phyloP scores from a whole-genome alignment of 2,329 filamentous ascomycete genomes.

The Biscogniauxia sp. region DNA sequence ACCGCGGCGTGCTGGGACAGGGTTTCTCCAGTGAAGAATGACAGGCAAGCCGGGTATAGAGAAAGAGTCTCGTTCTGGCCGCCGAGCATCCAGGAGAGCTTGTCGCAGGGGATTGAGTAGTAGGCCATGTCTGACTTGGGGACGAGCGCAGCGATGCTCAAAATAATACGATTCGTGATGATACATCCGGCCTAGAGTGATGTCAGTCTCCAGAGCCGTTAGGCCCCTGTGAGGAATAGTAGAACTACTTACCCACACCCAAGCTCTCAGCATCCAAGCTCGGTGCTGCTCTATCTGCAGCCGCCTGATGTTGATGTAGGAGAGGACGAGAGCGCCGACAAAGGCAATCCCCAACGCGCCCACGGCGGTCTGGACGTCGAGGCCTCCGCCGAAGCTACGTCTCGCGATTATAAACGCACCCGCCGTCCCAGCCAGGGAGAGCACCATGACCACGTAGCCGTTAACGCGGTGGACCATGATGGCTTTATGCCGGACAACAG shows the following conservation, averaged over 20 bases:
- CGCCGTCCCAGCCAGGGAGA: conserved; percentile 44
- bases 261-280: conserved; percentile 61
- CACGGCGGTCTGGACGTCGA: conserved; percentile 46
- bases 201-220: background rate
- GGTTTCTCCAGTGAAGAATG: conserved; percentile 34
- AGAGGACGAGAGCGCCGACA: conserved; percentile 41
- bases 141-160: conserved; percentile 35
- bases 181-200: conserved; percentile 43
- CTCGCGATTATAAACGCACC: conserved; percentile 54
- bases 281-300: conserved; percentile 63
- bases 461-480: conserved; percentile 58
- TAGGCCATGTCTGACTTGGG: conserved; percentile 22
- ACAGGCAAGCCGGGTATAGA: conserved; percentile 45
- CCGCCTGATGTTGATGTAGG: conserved; percentile 55
- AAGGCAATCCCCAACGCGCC: conserved; percentile 46
- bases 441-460: conserved; percentile 52
- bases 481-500: conserved; percentile 43
- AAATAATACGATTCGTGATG: conserved; percentile 50
- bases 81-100: conserved; percentile 43
- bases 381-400: conserved; percentile 51
- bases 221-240: background rate
- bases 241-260: conserved; percentile 42
- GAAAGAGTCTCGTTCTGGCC: conserved; percentile 28
- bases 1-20: conserved; percentile 30
- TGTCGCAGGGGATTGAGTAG: conserved; percentile 41